Evolutionary conservation across 108 stramenopile species (phyloP), one percentile per base, ranked within the genome.

Genomic region (Skeletonema tropicum): DNA sequence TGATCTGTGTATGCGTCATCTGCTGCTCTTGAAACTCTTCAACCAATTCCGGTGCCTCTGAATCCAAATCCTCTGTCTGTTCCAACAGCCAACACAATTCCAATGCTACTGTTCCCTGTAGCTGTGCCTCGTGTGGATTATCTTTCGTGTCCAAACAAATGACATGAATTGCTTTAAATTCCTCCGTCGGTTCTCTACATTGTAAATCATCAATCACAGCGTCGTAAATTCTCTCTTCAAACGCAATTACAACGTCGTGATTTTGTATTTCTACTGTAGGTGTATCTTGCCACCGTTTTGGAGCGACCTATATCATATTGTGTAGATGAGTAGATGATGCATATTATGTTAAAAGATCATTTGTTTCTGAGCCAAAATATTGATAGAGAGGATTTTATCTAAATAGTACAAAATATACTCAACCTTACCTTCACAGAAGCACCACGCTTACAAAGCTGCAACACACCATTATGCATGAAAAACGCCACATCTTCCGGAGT

Each of bases 81-180:
- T 93, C 95, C 72, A 96, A 80, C 46, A 82, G 49, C 93, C 93
- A 96, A 70, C 93, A 92, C 35, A 96, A 79, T 42, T 94, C 91
- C 70, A 94, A 76, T 30, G 90, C 89, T 9, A 93, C 90, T 59
- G 80, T 79, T 30, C 95, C 95, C 70, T 94, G 91, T 39, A 87
- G 49, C 52, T 87, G 80, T 33, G 93, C 93, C 82, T 96, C 95
- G 35, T 90, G 88, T n/a, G 95, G 95, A 67, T 96, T 96, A 87
- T 96, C 95, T 83, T 96, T 96, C 7, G 95, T 96, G 79, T 96
- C 95, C 66, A 96, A 72, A 73, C 95, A 96, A 73, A 96, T 89
- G 14, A 94, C 92, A 84, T 94, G 92, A 75, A 96, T 89, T 1
- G 95, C 91, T 65, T 86, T 85, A 75, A 94, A 96, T 71, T 90